Base-by-base conservation (phyloP, 352 stramenopile genomes). In the Elongisporangium undulatum region DNA sequence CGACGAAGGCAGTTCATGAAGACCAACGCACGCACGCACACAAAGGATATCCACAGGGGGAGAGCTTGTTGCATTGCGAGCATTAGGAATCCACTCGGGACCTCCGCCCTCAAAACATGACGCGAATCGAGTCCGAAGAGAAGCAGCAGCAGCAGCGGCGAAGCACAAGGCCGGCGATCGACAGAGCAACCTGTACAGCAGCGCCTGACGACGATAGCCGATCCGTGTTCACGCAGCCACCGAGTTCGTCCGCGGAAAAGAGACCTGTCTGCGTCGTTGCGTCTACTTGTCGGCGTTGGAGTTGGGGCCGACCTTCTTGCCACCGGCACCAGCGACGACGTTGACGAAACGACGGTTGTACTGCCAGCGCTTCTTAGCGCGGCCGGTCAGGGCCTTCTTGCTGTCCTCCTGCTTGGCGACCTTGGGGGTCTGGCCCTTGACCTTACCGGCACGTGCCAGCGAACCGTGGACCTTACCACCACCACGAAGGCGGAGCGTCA, bases 311-410 rank as follows among this genome's bases (percentile, higher is more conserved):
- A 99, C 73, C 69, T 85, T 87, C 95, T 99, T 99, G 71, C 95
- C 97, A 72, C 96, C 96, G 74, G 97, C 96, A 67, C 92, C 95
- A 29, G 94, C 95, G 51, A 98, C 96, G 66, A 99, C 97, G 88
- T 99, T 99, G 58, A 99, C 97, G 87, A 99, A 99, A 80, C 97
- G 92, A 72, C 98, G 94, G 86, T 99, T 99, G 97, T 99, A 99
- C 86, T 99, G 97, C 85, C 99, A 98, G 82, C 98, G 92, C 94
- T 99, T 99, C 94, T 99, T 99, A 55, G 97, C 97, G 61, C 97
- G 96, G 74, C 98, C 98, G 58, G 89, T 96, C 61, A 98, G 94
- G 71, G 95, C 77, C 83, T 99, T 99, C 92, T 99, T 96, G 69
- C 76, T 98, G 75, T 98, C 97, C 81, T 99, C 97, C 83, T 98